phyloP scores from a whole-genome alignment of 2,329 filamentous ascomycete genomes.

The Allantophomopsis lycopodina region DNA sequence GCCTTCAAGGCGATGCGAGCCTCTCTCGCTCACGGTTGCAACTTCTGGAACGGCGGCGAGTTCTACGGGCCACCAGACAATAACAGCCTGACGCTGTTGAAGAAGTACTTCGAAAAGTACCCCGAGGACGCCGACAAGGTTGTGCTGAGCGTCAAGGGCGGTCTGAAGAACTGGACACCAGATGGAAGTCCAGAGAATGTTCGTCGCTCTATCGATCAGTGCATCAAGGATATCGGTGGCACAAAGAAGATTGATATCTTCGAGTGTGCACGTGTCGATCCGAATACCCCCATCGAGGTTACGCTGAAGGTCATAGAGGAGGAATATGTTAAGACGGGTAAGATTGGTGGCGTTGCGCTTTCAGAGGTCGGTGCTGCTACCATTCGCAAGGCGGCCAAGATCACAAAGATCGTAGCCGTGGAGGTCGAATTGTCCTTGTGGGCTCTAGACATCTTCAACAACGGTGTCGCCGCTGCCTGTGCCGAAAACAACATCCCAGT shows the following conservation, averaged over 20 bases:
- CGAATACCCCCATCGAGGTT: constrained; percentile 24
- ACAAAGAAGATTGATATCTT: constrained; percentile 41
- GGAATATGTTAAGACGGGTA: constrained; percentile 25
- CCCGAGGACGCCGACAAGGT: constrained; percentile 50
- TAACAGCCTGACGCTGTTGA: constrained; percentile 45
- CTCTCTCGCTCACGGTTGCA: constrained; percentile 29
- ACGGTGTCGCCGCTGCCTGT: constrained; percentile 31
- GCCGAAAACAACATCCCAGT: constrained; percentile 53
- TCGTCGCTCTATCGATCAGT: constrained; percentile 42
- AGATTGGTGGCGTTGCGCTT: constrained; percentile 28
- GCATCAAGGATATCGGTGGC: constrained; percentile 30
- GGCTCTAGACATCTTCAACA: constrained; percentile 20
- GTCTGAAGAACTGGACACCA: constrained; percentile 23
- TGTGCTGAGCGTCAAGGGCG: constrained; percentile 49
- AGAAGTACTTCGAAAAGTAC: constrained; percentile 47
- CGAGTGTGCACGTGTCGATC: constrained; percentile 36
- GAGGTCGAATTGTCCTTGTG: constrained; percentile 31
- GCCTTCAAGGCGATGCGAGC: constrained; percentile 41
- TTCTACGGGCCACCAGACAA: constrained; percentile 47
- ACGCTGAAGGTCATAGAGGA: constrained; percentile 16
- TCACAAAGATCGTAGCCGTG: constrained; percentile 27
- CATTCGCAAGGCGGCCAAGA: constrained; percentile 23
- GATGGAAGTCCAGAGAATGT: constrained; percentile 40
- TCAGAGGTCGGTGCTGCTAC: constrained; percentile 27
- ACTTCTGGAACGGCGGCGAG: constrained; percentile 49